A percentile compares a stretch with the other conserved stretches of the same genome.
phyloP scores from a whole-genome alignment of 257 asterid species.

The Solanum piurae region DNA sequence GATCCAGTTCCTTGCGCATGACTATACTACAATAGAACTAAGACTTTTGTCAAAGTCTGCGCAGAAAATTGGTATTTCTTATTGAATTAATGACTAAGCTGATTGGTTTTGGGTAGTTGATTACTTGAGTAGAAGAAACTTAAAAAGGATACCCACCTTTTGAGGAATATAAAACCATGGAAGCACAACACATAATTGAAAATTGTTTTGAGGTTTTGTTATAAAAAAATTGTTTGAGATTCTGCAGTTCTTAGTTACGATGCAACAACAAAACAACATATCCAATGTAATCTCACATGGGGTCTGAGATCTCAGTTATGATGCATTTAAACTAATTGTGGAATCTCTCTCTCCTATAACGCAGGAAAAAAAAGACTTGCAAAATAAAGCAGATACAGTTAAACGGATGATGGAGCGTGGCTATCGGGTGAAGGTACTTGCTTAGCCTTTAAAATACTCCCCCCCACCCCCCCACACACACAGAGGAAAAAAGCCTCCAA shows the following conservation, averaged over 20 bases:
- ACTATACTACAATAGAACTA: background rate
- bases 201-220: background rate
- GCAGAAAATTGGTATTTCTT: background rate
- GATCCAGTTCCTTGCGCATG: background rate
- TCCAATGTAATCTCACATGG: background rate
- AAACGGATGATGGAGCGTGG: conserved; percentile 78
- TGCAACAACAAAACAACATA: background rate
- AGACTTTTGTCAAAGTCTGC: background rate
- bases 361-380: conserved; percentile 59
- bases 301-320: background rate
- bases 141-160: background rate
- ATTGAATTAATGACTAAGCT: background rate
- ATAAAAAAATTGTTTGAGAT: background rate
- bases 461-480: background rate
- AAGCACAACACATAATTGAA: background rate
- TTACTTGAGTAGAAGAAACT: background rate
- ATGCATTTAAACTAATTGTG: background rate
- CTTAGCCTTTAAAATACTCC: background rate
- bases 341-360: background rate
- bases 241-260: background rate
- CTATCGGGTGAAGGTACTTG: conserved; percentile 72
- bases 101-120: background rate
- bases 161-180: background rate
- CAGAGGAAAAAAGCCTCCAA: background rate
- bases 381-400: conserved; percentile 67